Base-by-base conservation (phyloP, 257 asterid species). In the Craterostigma plantagineum region DNA sequence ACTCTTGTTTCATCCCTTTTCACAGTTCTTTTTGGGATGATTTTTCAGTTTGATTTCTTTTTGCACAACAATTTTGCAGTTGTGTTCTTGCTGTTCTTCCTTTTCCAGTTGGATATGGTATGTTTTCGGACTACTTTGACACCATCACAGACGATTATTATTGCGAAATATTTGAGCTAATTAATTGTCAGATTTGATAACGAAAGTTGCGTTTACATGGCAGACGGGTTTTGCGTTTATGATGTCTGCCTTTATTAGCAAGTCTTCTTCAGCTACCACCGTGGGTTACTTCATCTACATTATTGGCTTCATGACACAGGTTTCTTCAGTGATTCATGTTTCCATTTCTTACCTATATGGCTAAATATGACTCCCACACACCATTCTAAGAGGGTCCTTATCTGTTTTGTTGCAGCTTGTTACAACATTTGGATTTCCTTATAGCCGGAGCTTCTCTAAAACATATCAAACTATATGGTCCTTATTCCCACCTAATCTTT, bases 401-500 rank as follows among this genome's bases (percentile, higher is more conserved):
- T 50, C 43, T 42, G 15, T 48, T 49, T 45, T 42, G 45, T 70
- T 58, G 63, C 79, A 86, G 97, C 66, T 81, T 48, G 97, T 78
- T 36, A 86, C 94, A 34, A 33, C 53, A 40, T 86, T 78, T 65
- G 97, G 97, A 64, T 86, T 86, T 70, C 97, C 94, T 14, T 86
- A 73, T 67, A 60, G 74, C 36, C 45, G 49, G 16, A 37, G 14
- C 43, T 71, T 7, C 57, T 60, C 87, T 12, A 62, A 69, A 11
- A 56, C 53, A 14, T 78, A 66, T 52, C 69, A 63, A 51, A 49
- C 23, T 27, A 45, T 86, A 47, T 86, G 97, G 97, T 78, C 94
- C n/a, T 45, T 78, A 10, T 86, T 81, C 67, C 97, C 97, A 34
- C 97, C 97, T 53, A 76, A 86, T 74, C 94, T 76, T 62, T 69